These are phyloP conservation scores for Nannizziopsis arthrosporioides DNA, from an alignment of 2,329 filamentous ascomycete genomes.

Conservation along the genomic window DNA sequence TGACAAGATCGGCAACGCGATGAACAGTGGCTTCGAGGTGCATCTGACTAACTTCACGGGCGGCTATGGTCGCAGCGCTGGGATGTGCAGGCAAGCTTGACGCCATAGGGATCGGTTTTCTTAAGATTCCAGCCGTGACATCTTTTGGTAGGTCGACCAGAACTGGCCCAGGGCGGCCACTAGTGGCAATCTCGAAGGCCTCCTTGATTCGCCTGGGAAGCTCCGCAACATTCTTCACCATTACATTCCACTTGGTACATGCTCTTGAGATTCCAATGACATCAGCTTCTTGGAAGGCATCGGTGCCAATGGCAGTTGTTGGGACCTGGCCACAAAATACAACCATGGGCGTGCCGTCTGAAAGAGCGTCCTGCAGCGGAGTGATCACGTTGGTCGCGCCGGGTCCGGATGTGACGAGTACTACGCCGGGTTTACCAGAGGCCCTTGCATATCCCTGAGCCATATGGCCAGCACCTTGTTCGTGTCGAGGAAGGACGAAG, in stretches of 20 bases:
- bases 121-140: slow-evolving; percentile 73
- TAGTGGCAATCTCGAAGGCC: slow-evolving; percentile 95
- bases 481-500: slow-evolving; percentile 88
- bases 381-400: slow-evolving; percentile 95
- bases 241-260: slow-evolving; percentile 98
- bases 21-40: slow-evolving; percentile 63
- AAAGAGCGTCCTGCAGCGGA: slow-evolving; percentile 89
- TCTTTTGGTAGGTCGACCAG: slow-evolving; percentile 95
- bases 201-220: slow-evolving; percentile 90
- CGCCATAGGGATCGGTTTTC: slow-evolving; percentile 70
- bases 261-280: slow-evolving; percentile 85
- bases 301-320: slow-evolving; percentile 80
- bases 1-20: slow-evolving; percentile 71
- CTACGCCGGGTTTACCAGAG: slow-evolving; percentile 85
- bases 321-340: slow-evolving; percentile 92
- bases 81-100: slow-evolving; percentile 64
- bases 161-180: slow-evolving; percentile 83
- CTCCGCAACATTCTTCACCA: slow-evolving; percentile 93
- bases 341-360: slow-evolving; percentile 89
- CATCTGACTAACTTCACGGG: slow-evolving; percentile 58
- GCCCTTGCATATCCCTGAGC: slow-evolving; percentile 92
- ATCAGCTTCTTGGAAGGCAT: slow-evolving; percentile 95
- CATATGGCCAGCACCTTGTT: slow-evolving; percentile 98
- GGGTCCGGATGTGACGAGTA: slow-evolving; percentile 90
- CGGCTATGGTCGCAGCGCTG: slow-evolving; percentile 73